Percentiles rank a stretch among this genome's conserved stretches.
phyloP scores from a whole-genome alignment of 2,329 filamentous ascomycete genomes.

The Mollisiaceae sp. region DNA sequence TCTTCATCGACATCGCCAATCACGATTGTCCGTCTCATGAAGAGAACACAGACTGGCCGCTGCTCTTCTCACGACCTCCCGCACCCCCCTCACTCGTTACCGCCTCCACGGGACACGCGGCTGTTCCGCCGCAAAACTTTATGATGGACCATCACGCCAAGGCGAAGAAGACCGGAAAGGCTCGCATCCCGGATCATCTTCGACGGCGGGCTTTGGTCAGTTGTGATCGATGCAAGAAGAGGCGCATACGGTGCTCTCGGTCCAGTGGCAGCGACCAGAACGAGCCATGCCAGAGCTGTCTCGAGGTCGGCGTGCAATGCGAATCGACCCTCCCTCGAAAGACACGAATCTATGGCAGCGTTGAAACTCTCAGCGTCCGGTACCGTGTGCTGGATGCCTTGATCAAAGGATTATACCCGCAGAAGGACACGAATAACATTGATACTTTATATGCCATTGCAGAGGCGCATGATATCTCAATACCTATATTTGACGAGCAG shows the following conservation, averaged over 20 bases:
- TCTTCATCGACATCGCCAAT: not conserved
- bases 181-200: conserved; percentile 44
- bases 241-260: conserved; percentile 45
- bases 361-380: conserved; percentile 50
- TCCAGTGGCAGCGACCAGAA: conserved; percentile 34
- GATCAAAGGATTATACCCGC: conserved; percentile 48
- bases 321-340: conserved; percentile 51
- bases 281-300: conserved; percentile 47
- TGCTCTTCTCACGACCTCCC: not conserved
- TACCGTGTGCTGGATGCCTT: conserved; percentile 50
- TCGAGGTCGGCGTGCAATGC: conserved; percentile 46
- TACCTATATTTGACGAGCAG: conserved; percentile 44
- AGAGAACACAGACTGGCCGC: not conserved
- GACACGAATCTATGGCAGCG: conserved; percentile 51
- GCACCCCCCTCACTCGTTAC: conserved; percentile 2
- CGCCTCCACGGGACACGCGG: conserved; percentile 1
- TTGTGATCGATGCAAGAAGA: conserved; percentile 46
- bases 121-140: not conserved
- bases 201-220: conserved; percentile 45
- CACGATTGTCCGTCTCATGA: not conserved
- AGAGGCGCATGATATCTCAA: conserved; percentile 44
- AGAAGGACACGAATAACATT: conserved; percentile 46
- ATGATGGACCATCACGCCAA: conserved; percentile 25
- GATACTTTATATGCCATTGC: conserved; percentile 48
- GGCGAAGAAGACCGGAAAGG: conserved; percentile 39